Evolutionary conservation across 768 basidiomycete genomes (phyloP).

Genomic region (Tremella yokohamensis): DNA sequence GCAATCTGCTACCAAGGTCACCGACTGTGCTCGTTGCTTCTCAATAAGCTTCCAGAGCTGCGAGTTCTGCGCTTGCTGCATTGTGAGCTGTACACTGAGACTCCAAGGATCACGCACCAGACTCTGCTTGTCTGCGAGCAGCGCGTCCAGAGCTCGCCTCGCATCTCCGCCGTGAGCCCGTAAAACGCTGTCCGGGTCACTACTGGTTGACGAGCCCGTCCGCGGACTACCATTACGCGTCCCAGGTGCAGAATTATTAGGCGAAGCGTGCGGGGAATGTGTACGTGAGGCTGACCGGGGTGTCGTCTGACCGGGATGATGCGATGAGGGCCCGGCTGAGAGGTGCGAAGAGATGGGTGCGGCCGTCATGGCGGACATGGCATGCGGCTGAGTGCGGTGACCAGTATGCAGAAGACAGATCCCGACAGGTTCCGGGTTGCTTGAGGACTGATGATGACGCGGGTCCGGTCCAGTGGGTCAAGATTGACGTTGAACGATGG

Average conservation of each 20-base stretch:
- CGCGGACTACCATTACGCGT: slow-evolving; percentile 23
- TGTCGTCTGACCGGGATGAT: not conserved
- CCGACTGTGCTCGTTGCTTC: slow-evolving; percentile 79
- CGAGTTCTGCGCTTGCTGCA: slow-evolving; percentile 65
- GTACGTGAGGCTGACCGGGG: slow-evolving; percentile 1
- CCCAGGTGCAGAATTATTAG: slow-evolving; percentile 12
- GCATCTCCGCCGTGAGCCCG: slow-evolving; percentile 33
- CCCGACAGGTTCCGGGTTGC: too few relatives aligned
- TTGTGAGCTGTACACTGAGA: not conserved
- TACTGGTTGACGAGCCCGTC: slow-evolving; percentile 10
- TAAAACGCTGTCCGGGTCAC: slow-evolving; percentile 39
- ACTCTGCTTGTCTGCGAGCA: slow-evolving; percentile 73
- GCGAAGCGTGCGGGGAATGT: slow-evolving; percentile 6
- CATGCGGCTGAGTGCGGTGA: too few relatives aligned
- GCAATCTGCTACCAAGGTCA: slow-evolving; percentile 74
- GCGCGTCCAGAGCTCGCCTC: slow-evolving; percentile 66
- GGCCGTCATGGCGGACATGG: not conserved
- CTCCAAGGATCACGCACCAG: slow-evolving; percentile 51
- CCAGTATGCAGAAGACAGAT: too few relatives aligned
- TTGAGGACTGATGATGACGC: too few relatives aligned
- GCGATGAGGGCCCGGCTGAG: not conserved
- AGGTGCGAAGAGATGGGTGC: slow-evolving; percentile 1
- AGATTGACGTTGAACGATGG: too few relatives aligned
- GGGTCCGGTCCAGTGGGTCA: too few relatives aligned
- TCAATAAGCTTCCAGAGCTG: slow-evolving; percentile 95